Evolutionary conservation across 164 flowering plant species (phyloP).

Genomic region (Stephania cephalantha): DNA sequence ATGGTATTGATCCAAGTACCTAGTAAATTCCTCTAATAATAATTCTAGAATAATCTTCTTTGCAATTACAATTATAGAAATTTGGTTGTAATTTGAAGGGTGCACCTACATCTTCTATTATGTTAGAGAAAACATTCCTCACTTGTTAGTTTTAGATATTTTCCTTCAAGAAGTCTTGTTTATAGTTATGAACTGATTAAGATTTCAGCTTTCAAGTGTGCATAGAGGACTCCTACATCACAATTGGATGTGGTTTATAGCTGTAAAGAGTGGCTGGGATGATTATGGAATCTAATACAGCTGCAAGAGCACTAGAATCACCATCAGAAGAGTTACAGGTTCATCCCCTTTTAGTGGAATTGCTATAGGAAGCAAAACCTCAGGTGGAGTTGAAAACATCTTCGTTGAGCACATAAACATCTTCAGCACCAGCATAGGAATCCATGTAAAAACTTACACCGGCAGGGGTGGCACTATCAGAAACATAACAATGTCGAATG

Average conservation of each 20-base stretch:
- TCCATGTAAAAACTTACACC: conserved; percentile 72
- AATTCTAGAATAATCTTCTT: background rate
- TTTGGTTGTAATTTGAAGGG: background rate
- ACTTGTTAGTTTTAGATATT: background rate
- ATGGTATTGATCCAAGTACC: conserved; percentile 96
- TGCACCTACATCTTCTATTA: background rate
- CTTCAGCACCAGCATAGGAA: conserved; percentile 63
- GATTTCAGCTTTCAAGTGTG: conserved; percentile 89
- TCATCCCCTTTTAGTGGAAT: conserved; percentile 90
- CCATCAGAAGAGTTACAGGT: conserved; percentile 82
- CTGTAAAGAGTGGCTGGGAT: conserved; percentile 98
- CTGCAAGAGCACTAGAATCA: conserved; percentile 60
- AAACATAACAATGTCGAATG: conserved; percentile 57
- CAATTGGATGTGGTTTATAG: conserved; percentile 84
- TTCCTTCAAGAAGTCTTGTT: background rate
- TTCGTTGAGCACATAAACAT: conserved; percentile 69
- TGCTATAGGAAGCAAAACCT: conserved; percentile 91
- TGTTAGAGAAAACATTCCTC: background rate
- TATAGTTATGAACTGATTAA: conserved; percentile 24
- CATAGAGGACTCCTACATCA: conserved; percentile 87
- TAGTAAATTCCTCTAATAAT: background rate
- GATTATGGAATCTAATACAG: conserved; percentile 81
- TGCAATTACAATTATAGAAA: background rate
- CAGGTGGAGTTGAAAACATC: conserved; percentile 75
- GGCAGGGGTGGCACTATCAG: conserved; percentile 79